Evolutionary conservation across 2,329 filamentous ascomycete genomes (phyloP).

Genomic region (Fusarium newnesense): DNA sequence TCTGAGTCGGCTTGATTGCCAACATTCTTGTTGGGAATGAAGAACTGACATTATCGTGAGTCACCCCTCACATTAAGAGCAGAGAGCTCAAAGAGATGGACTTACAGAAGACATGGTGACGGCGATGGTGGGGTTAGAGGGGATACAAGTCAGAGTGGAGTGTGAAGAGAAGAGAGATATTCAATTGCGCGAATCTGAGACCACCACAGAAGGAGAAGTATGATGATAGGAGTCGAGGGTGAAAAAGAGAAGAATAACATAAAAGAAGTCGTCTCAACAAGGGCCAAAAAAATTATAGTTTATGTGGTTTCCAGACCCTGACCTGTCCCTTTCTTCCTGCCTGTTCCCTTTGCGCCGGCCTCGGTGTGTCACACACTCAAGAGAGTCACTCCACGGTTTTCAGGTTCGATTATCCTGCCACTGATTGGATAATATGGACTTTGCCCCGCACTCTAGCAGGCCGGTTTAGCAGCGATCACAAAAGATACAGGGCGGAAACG

Average conservation of each 20-base stretch:
- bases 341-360: slow-evolving; percentile 39
- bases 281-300: slow-evolving; percentile 12
- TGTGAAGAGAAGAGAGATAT: neutral
- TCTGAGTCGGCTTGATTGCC: slow-evolving; percentile 79
- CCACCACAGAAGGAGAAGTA: neutral
- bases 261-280: neutral
- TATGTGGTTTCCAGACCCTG: slow-evolving; percentile 30
- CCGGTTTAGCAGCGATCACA: slow-evolving; percentile 20
- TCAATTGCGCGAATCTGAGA: slow-evolving; percentile 2
- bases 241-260: slow-evolving; percentile 4
- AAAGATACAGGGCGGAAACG: slow-evolving; percentile 5
- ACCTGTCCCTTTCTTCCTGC: slow-evolving; percentile 28
- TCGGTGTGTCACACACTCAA: slow-evolving; percentile 41
- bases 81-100: slow-evolving; percentile 21
- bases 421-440: slow-evolving; percentile 36
- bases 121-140: slow-evolving; percentile 21
- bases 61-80: slow-evolving; percentile 38
- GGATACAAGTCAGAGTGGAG: slow-evolving; percentile 5
- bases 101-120: slow-evolving; percentile 44
- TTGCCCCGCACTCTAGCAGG: slow-evolving; percentile 23
- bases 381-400: slow-evolving; percentile 36
- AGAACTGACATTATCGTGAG: slow-evolving; percentile 62
- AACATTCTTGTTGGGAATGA: slow-evolving; percentile 81
- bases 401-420: slow-evolving; percentile 28
- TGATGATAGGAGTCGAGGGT: neutral